Evolutionary conservation across 495 filamentous ascomycete genomes (phyloP), one percentile per base, ranked within the genome.

Genomic region (Jackrogersella minutella): DNA sequence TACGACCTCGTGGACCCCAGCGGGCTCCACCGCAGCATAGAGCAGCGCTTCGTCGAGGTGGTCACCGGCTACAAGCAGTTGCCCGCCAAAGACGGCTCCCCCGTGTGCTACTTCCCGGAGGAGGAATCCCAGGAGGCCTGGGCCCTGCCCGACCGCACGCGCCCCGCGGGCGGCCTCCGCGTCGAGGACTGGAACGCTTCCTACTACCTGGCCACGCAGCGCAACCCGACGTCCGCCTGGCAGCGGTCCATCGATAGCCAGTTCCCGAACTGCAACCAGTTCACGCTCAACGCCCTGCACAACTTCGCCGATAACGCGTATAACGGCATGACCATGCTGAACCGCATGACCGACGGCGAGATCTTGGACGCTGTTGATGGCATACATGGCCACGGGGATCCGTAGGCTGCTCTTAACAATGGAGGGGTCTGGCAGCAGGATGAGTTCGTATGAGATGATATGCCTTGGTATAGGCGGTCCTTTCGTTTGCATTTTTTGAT

Each of bases 1-100:
- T 71, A 68, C 43, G 71, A 74, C 52, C 50, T 71, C 10, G 19
- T 31, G 5, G 71, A 73, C 39, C 71, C 71, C 1, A 56, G 64
- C 56, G 68, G 62, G 6, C 58, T 69, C 1, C 28, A 31, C 2
- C 68, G 71, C 7, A 55, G 11, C 31, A 11, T 74, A 0, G 53
- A 57, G 55, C 58, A 72, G 62, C 71, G 71, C 26, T 74, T 74
- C 28, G 68, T 69, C 36, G 71, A 74, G 22, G 69, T 74, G 0
- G 62, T 53, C 17, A 64, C 41, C 33, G 71, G 71, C 11, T n/a
- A 61, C 46, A 14, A 53, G 34, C 71, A 69, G 37, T 68, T 68
- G 3, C 11, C 19, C 3, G 31, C 44, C 1, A 39, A 46, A 1
- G 16, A 41, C 41, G 68, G 69, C 22, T 37, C 39, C 1, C 61